Conservation (phyloP, 2,329 filamentous ascomycete genomes). For the Cucurbitaria berberidis region DNA sequence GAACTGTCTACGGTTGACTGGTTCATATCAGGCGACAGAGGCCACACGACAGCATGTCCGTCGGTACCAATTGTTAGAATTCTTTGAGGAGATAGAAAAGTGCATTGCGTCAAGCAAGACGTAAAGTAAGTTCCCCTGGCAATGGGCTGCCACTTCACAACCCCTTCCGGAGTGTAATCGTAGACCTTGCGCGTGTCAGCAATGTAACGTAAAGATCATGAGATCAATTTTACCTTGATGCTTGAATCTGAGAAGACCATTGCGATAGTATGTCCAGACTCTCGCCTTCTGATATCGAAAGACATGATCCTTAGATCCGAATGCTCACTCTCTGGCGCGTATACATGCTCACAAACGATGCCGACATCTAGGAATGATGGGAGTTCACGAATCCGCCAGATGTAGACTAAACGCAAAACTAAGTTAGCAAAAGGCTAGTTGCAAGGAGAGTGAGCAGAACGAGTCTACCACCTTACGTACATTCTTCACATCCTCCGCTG, state of each 20-base stretch:
- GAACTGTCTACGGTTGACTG: neutral
- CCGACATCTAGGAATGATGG: slow-evolving; percentile 59
- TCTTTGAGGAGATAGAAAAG: slow-evolving; percentile 46
- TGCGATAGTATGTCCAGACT: slow-evolving; percentile 62
- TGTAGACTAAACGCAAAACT: slow-evolving; percentile 63
- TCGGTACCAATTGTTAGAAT: slow-evolving; percentile 80
- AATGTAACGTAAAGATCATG: neutral
- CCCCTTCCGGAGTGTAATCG: slow-evolving; percentile 37
- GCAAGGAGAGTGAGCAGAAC: neutral
- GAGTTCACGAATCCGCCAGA: slow-evolving; percentile 72
- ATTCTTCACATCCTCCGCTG: slow-evolving; percentile 83
- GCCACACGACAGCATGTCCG: slow-evolving; percentile 73
- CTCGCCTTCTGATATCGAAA: slow-evolving; percentile 65
- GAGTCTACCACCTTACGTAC: neutral
- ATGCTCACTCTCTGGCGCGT: slow-evolving; percentile 57
- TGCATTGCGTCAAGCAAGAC: slow-evolving; percentile 72
- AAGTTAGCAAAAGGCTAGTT: neutral
- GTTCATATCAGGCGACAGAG: slow-evolving; percentile 34
- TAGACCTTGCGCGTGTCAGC: slow-evolving; percentile 54
- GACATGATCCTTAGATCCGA: slow-evolving; percentile 80
- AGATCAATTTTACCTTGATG: slow-evolving; percentile 59
- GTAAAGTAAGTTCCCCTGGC: slow-evolving; percentile 54
- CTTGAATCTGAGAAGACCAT: slow-evolving; percentile 86
- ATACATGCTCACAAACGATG: slow-evolving; percentile 58
- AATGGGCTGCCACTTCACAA: slow-evolving; percentile 46